Base-by-base conservation (phyloP, 495 filamentous ascomycete genomes). In the Paragyromitra xinjiangensis region DNA sequence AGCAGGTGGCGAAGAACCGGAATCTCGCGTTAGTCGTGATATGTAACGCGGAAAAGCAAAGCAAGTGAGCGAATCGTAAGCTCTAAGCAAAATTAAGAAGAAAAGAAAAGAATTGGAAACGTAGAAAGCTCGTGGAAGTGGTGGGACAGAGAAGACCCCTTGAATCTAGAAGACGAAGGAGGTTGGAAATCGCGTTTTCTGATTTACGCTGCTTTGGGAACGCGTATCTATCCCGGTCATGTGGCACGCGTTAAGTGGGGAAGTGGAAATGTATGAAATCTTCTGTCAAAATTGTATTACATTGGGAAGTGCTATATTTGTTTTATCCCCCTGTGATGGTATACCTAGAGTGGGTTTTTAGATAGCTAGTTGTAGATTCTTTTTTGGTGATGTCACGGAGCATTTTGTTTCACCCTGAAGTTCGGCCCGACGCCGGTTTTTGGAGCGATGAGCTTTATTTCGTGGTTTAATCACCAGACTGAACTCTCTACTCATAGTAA, bases 171-270 rank as follows among this genome's bases (percentile, higher is more conserved):
- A 73, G 34, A 64, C 24, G 44, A 50, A 44, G 40, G 64, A 62
- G 66, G 37, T 34, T 72, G 69, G 68, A 14, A 73, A 51, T 73
- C 74, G 69, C 74, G 74, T 73, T 66, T 71, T 65, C 59, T 48
- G 65, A 61, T 75, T 50, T 70, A 14, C 58, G 24, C 66, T 24
- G 44, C 50, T 76, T 76, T 76, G 40, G 74, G 74, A 73, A 72
- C 73, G 68, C 73, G 73, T 59, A 9, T 39, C 42, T 19, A 55
- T 42, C 34, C 59, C 7, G 59, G 69, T 48, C 62, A 40, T 9
- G 19, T 9, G n/a, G 26, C 39, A 72, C 73, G 73, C 67, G 73
- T 76, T 76, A 63, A 65, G 68, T 76, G 48, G 11, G 14, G 11
- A 19, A n/a, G 42, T n/a, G 29, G 58, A 64, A 64, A 75, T 76